Percentiles rank a stretch among this genome's conserved stretches.
These are phyloP conservation scores for Hymenoscyphus scutula DNA, from an alignment of 2,329 filamentous ascomycete genomes.

Conservation along the genomic window DNA sequence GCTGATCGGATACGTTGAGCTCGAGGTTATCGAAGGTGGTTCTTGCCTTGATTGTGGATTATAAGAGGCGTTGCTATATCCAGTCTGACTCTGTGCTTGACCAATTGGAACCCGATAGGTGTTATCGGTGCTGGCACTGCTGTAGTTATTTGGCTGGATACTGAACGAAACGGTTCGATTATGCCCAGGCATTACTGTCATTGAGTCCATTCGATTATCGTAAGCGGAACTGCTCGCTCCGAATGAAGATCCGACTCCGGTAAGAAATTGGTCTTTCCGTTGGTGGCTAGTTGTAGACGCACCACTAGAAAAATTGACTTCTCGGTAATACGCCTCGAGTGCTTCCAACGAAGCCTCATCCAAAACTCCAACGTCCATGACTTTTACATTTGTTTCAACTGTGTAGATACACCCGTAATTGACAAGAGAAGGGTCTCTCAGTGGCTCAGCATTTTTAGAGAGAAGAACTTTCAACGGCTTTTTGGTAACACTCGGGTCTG, in stretches of 20 bases:
- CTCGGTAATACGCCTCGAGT: slow-evolving; percentile 13
- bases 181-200: not conserved
- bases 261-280: slow-evolving; percentile 4
- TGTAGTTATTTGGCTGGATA: not conserved
- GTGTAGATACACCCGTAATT: slow-evolving; percentile 27
- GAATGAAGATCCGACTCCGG: slow-evolving; percentile 10
- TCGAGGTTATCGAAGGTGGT: not conserved
- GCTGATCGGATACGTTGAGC: not conserved
- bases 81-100: not conserved
- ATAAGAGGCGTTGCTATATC: not conserved
- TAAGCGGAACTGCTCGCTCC: not conserved
- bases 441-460: slow-evolving; percentile 10
- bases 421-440: slow-evolving; percentile 23
- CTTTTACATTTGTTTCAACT: slow-evolving; percentile 29
- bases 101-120: slow-evolving; percentile 5
- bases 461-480: slow-evolving; percentile 21
- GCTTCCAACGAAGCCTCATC: slow-evolving; percentile 19
- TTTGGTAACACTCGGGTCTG: slow-evolving; percentile 16
- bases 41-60: not conserved
- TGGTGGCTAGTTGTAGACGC: not conserved
- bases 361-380: slow-evolving; percentile 27
- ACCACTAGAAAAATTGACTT: slow-evolving; percentile 8
- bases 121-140: not conserved
- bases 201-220: not conserved
- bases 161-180: slow-evolving; percentile 4